A percentile compares a stretch with the other conserved stretches of the same genome.
phyloP scores from a whole-genome alignment of 2,329 filamentous ascomycete genomes.

The Colletotrichum kahawae region DNA sequence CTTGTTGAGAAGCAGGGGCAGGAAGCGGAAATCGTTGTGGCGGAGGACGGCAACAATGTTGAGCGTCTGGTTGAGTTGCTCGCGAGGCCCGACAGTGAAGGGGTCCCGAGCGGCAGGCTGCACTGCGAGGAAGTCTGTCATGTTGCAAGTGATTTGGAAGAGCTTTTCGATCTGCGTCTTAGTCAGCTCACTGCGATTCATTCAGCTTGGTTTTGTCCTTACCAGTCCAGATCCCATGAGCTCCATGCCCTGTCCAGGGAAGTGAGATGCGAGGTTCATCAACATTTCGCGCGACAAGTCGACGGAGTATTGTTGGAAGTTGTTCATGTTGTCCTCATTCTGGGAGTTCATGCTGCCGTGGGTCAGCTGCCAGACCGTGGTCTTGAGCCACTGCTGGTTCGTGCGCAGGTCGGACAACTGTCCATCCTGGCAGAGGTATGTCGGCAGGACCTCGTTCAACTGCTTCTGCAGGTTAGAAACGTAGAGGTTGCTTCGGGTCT shows the following conservation, averaged over 20 bases:
- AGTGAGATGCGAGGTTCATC: constrained; percentile 69
- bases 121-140: constrained; percentile 75
- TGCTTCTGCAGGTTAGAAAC: constrained; percentile 66
- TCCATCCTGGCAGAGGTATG: constrained; percentile 57
- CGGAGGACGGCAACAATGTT: constrained; percentile 72
- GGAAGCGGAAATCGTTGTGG: constrained; percentile 77
- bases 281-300: constrained; percentile 68
- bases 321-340: constrained; percentile 55
- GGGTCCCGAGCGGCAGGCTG: constrained; percentile 64
- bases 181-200: neutral
- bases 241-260: constrained; percentile 76
- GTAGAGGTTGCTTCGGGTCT: constrained; percentile 64
- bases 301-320: constrained; percentile 67
- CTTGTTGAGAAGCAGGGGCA: constrained; percentile 79
- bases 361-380: constrained; percentile 66
- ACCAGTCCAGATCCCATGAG: constrained; percentile 77
- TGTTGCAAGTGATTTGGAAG: constrained; percentile 74
- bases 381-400: constrained; percentile 71
- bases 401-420: constrained; percentile 60
- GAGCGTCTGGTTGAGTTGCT: constrained; percentile 74
- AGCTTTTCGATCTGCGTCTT: constrained; percentile 73
- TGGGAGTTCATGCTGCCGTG: constrained; percentile 54
- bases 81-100: constrained; percentile 71
- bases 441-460: constrained; percentile 58
- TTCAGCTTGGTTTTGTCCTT: constrained; percentile 21